These are phyloP conservation scores for Argentina anserina DNA, from an alignment of 306 rosid genomes.

Conservation along the genomic window DNA sequence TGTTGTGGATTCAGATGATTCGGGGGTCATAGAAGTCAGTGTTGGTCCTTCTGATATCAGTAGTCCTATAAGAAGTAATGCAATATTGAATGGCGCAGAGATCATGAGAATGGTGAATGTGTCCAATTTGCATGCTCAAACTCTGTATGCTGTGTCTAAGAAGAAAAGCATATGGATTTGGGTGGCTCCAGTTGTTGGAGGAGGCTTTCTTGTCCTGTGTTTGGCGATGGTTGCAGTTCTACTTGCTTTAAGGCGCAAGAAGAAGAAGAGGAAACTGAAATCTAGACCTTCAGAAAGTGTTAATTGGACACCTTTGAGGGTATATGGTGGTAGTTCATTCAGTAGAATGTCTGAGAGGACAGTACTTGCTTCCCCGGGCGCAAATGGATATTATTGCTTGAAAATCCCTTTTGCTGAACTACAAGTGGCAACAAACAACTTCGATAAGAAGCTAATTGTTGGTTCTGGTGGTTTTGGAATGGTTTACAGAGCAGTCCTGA, in stretches of 20 bases:
- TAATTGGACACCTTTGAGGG: conserved; percentile 75
- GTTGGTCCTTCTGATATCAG: conserved; percentile 89
- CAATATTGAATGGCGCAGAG: conserved; percentile 96
- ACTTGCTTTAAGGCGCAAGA: conserved; percentile 49
- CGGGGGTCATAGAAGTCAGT: conserved; percentile 56
- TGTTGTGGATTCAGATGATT: conserved; percentile 57
- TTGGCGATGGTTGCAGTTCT: conserved; percentile 36
- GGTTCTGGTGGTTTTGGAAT: conserved; percentile 97
- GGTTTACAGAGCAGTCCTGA: conserved; percentile 75
- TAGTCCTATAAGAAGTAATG: conserved; percentile 57
- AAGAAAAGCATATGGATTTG: conserved; percentile 49
- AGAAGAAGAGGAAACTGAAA: conserved; percentile 57
- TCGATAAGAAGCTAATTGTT: conserved; percentile 58
- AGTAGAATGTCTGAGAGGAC: conserved; percentile 76
- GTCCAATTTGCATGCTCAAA: conserved; percentile 9
- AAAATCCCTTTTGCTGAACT: conserved; percentile 77
- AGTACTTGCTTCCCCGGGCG: conserved; percentile 57
- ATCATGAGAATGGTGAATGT: conserved; percentile 70
- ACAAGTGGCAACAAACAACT: conserved; percentile 72
- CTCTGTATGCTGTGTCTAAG: conserved; percentile 17
- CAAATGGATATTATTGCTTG: conserved; percentile 71
- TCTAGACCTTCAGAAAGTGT: conserved; percentile 56
- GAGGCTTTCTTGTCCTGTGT: conserved; percentile 51
- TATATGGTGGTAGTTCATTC: conserved; percentile 73
- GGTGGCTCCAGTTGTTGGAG: conserved; percentile 60